Conservation (phyloP, 495 filamentous ascomycete species). For the Aspergillus taichungensis region DNA sequence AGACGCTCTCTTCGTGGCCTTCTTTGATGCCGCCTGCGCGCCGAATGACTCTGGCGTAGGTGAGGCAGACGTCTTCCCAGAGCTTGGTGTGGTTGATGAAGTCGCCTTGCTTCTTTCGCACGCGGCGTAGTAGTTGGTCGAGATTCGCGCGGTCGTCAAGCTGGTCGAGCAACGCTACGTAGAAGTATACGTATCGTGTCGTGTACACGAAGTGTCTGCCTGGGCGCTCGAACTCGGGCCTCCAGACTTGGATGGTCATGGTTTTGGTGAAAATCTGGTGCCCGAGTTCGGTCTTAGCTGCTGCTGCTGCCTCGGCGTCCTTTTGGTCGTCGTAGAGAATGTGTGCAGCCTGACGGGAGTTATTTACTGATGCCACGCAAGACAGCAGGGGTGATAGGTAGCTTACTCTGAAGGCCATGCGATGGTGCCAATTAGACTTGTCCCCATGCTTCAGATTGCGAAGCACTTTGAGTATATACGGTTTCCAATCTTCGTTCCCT, state of each 20-base stretch:
- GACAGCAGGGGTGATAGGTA: background rate
- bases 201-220: conserved; percentile 94
- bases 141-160: conserved; percentile 70
- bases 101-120: conserved; percentile 74
- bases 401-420: conserved; percentile 66
- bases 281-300: conserved; percentile 66
- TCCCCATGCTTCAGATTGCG: conserved; percentile 73
- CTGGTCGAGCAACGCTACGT: conserved; percentile 62
- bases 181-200: conserved; percentile 76
- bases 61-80: conserved; percentile 71
- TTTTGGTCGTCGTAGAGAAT: conserved; percentile 57
- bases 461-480: conserved; percentile 63
- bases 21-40: conserved; percentile 54
- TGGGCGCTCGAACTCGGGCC: conserved; percentile 82
- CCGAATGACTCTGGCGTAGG: conserved; percentile 69
- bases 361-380: conserved; percentile 2
- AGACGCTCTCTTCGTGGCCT: conserved; percentile 65
- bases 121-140: conserved; percentile 69
- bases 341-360: conserved; percentile 46
- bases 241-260: conserved; percentile 92
- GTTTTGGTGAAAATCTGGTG: conserved; percentile 92
- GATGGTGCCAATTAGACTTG: conserved; percentile 95
- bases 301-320: conserved; percentile 41
- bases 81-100: conserved; percentile 77
- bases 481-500: conserved; percentile 60